Evolutionary conservation across 495 filamentous ascomycete species (phyloP).

Genomic region (Penicillium silybi): DNA sequence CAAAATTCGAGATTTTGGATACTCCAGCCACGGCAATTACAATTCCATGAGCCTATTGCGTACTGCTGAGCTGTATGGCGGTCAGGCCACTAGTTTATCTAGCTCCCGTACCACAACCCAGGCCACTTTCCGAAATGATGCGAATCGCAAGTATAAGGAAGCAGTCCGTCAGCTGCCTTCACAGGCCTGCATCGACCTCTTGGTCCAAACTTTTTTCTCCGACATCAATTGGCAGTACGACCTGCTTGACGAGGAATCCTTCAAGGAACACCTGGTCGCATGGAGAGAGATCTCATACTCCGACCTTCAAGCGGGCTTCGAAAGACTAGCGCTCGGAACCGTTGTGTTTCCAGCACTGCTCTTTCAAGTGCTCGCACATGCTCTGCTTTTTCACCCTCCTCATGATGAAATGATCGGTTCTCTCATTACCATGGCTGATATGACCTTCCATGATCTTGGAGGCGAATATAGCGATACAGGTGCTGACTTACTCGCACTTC

Average conservation of each 20-base stretch:
- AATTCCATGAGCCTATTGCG: constrained; percentile 13
- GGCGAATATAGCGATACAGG: constrained; percentile 56
- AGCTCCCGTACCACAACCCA: neutral
- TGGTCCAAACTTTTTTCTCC: constrained; percentile 52
- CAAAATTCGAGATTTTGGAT: constrained; percentile 12
- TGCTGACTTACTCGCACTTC: constrained; percentile 45
- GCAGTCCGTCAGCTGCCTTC: constrained; percentile 52
- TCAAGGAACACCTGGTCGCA: constrained; percentile 43
- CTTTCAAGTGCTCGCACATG: constrained; percentile 52
- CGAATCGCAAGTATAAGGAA: constrained; percentile 42
- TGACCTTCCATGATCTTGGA: constrained; percentile 57
- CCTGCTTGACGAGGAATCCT: constrained; percentile 49
- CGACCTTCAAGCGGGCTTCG: constrained; percentile 8
- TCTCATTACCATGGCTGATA: constrained; percentile 54
- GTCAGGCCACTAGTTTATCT: neutral
- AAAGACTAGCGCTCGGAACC: constrained; percentile 7
- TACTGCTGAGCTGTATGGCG: constrained; percentile 1
- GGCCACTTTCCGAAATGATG: neutral
- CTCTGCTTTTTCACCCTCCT: constrained; percentile 50
- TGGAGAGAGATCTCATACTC: constrained; percentile 35
- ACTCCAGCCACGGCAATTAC: constrained; percentile 9
- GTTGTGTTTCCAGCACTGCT: constrained; percentile 50
- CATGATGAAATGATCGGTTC: constrained; percentile 44
- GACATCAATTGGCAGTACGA: constrained; percentile 60
- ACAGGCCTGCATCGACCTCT: constrained; percentile 46